Evolutionary conservation across 1,284 basidiomycete species (phyloP).

Genomic region (Sphaerobolus stellatus): DNA sequence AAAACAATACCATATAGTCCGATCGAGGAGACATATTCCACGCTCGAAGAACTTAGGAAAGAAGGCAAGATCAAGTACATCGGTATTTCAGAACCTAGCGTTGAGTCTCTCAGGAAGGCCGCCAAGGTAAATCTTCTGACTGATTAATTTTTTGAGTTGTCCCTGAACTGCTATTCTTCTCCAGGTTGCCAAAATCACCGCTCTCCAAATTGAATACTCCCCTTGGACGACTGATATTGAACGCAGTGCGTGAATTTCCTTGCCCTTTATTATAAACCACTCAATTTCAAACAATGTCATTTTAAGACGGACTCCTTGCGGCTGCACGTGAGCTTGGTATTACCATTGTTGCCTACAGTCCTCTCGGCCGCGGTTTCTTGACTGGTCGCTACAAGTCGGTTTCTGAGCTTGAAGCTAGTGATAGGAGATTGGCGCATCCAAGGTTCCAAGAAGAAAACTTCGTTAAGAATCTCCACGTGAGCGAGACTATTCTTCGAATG

Average conservation of each 20-base stretch:
- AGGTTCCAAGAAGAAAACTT: constrained; percentile 44
- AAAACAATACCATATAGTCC: constrained; percentile 5
- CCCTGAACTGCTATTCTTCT: too few species aligned
- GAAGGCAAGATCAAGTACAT: constrained; percentile 39
- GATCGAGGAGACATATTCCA: constrained; percentile 20
- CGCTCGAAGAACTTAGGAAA: constrained; percentile 17
- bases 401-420: constrained; percentile 32
- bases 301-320: constrained; percentile 16
- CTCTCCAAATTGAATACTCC: constrained; percentile 32
- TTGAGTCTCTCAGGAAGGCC: constrained; percentile 26
- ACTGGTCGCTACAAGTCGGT: constrained; percentile 11
- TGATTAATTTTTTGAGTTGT: neutral
- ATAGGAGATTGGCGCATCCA: constrained; percentile 30
- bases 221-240: constrained; percentile 20
- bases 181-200: constrained; percentile 29
- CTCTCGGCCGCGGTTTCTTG: constrained; percentile 19
- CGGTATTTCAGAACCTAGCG: constrained; percentile 39
- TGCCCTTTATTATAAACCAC: neutral
- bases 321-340: constrained; percentile 21
- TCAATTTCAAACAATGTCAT: neutral
- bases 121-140: constrained; percentile 13
- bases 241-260: constrained; percentile 9
- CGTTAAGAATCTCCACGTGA: constrained; percentile 37
- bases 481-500: neutral
- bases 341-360: constrained; percentile 21